Evolutionary conservation across 257 asterid genomes (phyloP).

Genomic region (Fraxinus excelsior): DNA sequence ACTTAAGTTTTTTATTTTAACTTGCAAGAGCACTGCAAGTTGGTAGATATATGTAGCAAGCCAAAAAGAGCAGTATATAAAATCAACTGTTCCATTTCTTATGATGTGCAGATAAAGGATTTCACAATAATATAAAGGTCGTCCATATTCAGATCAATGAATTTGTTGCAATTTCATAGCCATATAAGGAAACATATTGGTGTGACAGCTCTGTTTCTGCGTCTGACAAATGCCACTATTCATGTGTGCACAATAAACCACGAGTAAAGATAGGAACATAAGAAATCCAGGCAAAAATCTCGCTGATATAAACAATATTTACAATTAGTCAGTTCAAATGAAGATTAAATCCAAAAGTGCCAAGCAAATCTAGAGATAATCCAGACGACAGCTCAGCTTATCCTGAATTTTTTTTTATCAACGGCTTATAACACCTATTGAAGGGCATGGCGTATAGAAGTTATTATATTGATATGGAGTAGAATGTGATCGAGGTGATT

Average conservation of each 20-base stretch:
- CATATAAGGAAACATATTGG: not conserved
- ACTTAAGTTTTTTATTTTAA: not conserved
- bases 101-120: not conserved
- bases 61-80: not conserved
- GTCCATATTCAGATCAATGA: not conserved
- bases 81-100: not conserved
- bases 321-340: no score
- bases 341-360: not conserved
- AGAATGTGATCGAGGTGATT: not conserved
- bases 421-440: not conserved
- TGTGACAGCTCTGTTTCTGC: not conserved
- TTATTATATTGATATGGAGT: not conserved
- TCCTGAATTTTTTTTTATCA: not conserved
- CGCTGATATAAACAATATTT: not conserved
- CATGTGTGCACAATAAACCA: not conserved
- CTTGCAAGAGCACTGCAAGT: not conserved
- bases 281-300: not conserved
- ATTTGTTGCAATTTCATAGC: not conserved
- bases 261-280: not conserved
- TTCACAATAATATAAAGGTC: not conserved
- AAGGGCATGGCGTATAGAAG: not conserved
- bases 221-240: not conserved
- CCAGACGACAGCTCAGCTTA: not conserved
- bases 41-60: not conserved
- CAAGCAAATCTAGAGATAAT: not conserved